Percentiles rank a stretch among this genome's conserved stretches.
Conservation (phyloP, 495 filamentous ascomycete species). For the Penicillium macrosclerotiorum region DNA sequence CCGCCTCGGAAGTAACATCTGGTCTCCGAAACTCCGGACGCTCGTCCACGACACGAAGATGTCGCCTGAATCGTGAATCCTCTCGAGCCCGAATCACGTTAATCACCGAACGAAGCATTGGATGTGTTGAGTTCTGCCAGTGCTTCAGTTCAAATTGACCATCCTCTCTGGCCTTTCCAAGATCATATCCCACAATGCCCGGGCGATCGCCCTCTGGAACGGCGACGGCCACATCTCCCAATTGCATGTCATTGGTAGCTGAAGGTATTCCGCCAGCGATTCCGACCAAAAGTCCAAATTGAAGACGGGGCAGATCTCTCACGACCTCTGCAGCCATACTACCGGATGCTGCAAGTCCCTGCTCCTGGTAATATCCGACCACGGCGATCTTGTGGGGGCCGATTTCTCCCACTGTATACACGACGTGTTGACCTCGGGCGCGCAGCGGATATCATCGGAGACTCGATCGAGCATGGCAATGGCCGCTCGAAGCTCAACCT, state of each 20-base stretch:
- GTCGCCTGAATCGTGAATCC: conserved; percentile 3
- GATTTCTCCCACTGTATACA: conserved; percentile 5
- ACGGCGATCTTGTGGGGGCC: conserved; percentile 7
- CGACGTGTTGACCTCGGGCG: conserved; percentile 4
- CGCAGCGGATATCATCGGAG: conserved; percentile 4
- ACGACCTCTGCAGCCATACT: conserved; percentile 7
- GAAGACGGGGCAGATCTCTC: conserved; percentile 26
- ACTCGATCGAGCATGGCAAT: conserved; percentile 9
- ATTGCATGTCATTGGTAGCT: conserved; percentile 31
- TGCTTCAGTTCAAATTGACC: conserved; percentile 8
- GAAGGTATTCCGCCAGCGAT: conserved; percentile 42
- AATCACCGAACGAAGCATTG: conserved; percentile 7
- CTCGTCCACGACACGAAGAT: conserved; percentile 6
- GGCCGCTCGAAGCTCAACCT: conserved; percentile 9
- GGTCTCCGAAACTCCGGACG: conserved; percentile 8
- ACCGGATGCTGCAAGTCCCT: conserved; percentile 6
- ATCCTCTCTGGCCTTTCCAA: conserved; percentile 23
- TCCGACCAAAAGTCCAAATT: conserved; percentile 44
- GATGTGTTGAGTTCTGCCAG: conserved; percentile 12
- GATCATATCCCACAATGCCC: conserved; percentile 26
- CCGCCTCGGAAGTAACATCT: background rate
- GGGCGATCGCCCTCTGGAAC: conserved; percentile 10
- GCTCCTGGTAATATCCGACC: conserved; percentile 10
- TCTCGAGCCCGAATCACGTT: conserved; percentile 2
- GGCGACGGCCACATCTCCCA: conserved; percentile 38